These are phyloP conservation scores for Pelargonium nanum DNA, from an alignment of 345 rosid species.

Conservation along the genomic window DNA sequence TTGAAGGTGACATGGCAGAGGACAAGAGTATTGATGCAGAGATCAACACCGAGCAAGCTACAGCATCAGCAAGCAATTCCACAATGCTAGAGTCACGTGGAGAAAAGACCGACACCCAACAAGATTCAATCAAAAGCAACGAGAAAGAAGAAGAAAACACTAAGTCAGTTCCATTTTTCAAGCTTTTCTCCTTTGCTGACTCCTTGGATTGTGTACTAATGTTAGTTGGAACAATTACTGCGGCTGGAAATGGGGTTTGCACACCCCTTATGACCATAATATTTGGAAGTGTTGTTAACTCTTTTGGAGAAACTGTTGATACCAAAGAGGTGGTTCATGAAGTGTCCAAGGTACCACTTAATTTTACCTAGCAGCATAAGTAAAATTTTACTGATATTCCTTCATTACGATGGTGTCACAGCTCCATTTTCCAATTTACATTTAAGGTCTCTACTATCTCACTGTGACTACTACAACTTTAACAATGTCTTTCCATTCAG, in stretches of 20 bases:
- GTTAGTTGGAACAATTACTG: conserved; percentile 18
- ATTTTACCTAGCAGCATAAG: background rate
- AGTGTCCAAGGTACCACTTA: conserved; percentile 20
- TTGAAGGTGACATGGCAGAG: conserved; percentile 8
- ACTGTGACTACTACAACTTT: background rate
- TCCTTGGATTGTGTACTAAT: conserved; percentile 17
- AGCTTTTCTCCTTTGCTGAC: conserved; percentile 27
- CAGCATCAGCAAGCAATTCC: background rate
- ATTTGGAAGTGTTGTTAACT: conserved; percentile 17
- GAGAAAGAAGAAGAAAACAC: conserved; percentile 10
- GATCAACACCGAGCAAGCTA: background rate
- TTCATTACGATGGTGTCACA: background rate
- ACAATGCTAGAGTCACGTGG: conserved; percentile 3
- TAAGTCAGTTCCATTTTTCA: conserved; percentile 16
- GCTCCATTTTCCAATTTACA: background rate
- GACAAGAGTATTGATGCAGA: conserved; percentile 4
- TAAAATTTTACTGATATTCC: background rate
- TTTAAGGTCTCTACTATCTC: background rate
- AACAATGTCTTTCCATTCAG: conserved; percentile 3
- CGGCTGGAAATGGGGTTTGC: conserved; percentile 19
- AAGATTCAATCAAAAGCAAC: conserved; percentile 2
- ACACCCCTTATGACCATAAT: conserved; percentile 16
- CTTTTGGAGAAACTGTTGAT: conserved; percentile 13
- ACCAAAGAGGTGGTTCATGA: conserved; percentile 2
- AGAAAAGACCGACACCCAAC: background rate